Conservation (phyloP, 257 asterid genomes). For the Solanum chaucha region DNA sequence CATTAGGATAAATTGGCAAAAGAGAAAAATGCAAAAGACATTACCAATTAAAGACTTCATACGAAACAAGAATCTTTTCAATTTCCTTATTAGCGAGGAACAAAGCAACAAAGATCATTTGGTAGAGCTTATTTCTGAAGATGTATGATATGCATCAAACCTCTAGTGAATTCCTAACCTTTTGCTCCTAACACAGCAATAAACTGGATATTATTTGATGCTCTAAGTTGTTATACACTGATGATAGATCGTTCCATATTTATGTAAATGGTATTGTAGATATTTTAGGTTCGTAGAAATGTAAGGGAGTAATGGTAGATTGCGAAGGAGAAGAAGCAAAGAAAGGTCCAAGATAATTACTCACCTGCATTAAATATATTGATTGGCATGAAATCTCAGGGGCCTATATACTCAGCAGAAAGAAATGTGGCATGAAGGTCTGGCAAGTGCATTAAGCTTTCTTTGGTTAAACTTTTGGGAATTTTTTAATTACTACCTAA, state of each 20-base stretch:
- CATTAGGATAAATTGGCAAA: slow-evolving; percentile 2
- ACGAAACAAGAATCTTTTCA: not conserved
- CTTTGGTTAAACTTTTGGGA: not conserved
- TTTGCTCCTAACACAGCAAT: not conserved
- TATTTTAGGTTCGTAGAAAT: not conserved
- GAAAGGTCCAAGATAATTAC: not conserved
- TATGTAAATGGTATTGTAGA: not conserved
- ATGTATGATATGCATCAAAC: not conserved
- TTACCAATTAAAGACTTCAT: not conserved
- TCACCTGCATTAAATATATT: not conserved
- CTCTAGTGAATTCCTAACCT: not conserved
- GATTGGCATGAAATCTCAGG: not conserved
- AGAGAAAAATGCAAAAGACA: not conserved
- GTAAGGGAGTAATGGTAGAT: not conserved
- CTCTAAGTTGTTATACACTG: not conserved
- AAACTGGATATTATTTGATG: not conserved
- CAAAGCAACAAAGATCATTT: not conserved
- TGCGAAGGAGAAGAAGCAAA: not conserved
- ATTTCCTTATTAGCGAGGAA: not conserved
- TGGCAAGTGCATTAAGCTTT: not conserved
- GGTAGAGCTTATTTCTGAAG: not conserved
- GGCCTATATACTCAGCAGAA: not conserved
- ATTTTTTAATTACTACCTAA: not conserved
- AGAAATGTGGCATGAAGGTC: not conserved
- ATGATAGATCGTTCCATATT: not conserved